These are phyloP conservation scores for Linnemannia zychae DNA, from an alignment of 192 early-diverging fungal genomes.

Conservation along the genomic window DNA sequence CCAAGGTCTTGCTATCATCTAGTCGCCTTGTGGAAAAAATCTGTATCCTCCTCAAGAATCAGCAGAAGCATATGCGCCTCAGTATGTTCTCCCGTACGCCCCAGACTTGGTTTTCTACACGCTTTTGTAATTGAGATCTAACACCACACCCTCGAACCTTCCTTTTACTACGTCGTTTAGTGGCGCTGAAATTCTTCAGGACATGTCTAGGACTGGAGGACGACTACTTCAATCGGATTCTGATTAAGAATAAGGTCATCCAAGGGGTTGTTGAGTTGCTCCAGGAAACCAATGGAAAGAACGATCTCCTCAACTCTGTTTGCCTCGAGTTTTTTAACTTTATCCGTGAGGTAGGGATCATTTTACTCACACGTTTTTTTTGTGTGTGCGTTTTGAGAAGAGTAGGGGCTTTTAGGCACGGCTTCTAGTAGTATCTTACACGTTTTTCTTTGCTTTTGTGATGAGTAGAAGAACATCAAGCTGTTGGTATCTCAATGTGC, in stretches of 20 bases:
- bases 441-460: not conserved
- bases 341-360: slow-evolving; percentile 67
- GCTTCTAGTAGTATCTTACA: no score
- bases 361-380: not conserved
- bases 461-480: slow-evolving; percentile 68
- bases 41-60: slow-evolving; percentile 73
- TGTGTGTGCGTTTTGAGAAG: not conserved
- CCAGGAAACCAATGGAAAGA: slow-evolving; percentile 66
- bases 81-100: slow-evolving; percentile 55
- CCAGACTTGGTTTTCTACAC: not conserved
- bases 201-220: slow-evolving; percentile 81
- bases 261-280: slow-evolving; percentile 71
- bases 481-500: slow-evolving; percentile 77
- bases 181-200: slow-evolving; percentile 82
- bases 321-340: slow-evolving; percentile 89
- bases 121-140: not conserved
- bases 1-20: slow-evolving; percentile 76
- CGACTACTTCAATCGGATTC: slow-evolving; percentile 80
- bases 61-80: slow-evolving; percentile 74
- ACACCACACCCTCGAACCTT: not conserved
- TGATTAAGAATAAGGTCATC: slow-evolving; percentile 79
- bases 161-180: slow-evolving; percentile 46
- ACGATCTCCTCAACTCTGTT: slow-evolving; percentile 91
- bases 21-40: slow-evolving; percentile 70
- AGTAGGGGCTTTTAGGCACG: no score